phyloP scores from a whole-genome alignment of 2,329 filamentous ascomycete genomes.

The Lachnellula occidentalis region DNA sequence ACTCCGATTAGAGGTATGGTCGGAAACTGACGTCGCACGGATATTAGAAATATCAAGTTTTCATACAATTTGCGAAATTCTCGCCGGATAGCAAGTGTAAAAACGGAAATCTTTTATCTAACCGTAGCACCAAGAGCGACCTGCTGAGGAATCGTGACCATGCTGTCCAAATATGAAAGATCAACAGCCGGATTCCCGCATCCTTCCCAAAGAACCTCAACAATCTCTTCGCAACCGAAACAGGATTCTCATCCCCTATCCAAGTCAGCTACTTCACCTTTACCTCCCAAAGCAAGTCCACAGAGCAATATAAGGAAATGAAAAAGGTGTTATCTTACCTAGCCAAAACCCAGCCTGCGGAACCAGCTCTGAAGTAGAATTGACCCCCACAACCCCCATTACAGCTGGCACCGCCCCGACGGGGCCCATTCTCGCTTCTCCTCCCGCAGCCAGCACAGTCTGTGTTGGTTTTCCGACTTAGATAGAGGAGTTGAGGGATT shows the following conservation, averaged over 20 bases:
- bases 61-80: no score
- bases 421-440: neutral
- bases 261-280: neutral
- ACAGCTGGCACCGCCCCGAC: neutral
- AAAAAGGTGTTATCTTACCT: neutral
- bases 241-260: constrained; percentile 4
- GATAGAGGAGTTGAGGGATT: neutral
- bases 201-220: neutral
- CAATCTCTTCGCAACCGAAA: constrained; percentile 3
- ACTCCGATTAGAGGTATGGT: no score
- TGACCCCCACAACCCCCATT: neutral
- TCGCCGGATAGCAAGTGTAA: no score
- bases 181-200: neutral
- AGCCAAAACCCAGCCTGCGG: neutral
- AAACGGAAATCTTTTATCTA: no score
- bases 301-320: neutral
- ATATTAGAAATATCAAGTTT: no score
- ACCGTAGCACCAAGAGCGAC: neutral
- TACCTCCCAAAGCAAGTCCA: neutral
- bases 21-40: no score
- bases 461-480: neutral
- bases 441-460: neutral
- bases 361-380: neutral
- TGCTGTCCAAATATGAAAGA: neutral
- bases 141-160: neutral